Base-by-base conservation (phyloP, 1,139 yeast species). In the Zygosaccharomyces pseudobailii region DNA sequence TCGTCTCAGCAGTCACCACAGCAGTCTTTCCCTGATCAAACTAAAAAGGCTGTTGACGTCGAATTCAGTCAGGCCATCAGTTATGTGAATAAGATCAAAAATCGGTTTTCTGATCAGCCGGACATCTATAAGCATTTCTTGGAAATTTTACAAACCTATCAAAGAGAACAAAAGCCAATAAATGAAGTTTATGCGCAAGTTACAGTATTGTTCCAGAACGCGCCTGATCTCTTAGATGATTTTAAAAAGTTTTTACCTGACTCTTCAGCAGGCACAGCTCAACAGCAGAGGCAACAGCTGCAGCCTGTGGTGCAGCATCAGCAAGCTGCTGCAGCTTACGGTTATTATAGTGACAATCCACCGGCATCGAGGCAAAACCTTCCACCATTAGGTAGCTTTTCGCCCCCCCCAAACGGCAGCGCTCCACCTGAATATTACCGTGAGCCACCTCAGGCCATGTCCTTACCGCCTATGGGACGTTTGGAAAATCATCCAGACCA, bases 21-120 rank as follows among this genome's bases (percentile, higher is more conserved):
- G 34, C 41, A 52, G 21, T 66, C 58, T 36, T 65, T 62, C 55
- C 45, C 60, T 53, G 50, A 66, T 56, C 49, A 47, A 31, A 56
- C 55, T 2, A 62, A 65, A 59, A 66, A 63, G 36, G 84, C 88
- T 13, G 92, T 94, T 3, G 97, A 95, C 48, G 92, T 89, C 8
- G 97, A 92, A 70, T 90, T 92, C 72, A 90, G 92, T 65, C 97
- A 92, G 68, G 98, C 98, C 27, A 92, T 92, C 55, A 85, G 87
- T 55, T 92, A 92, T 63, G 99, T 92, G 49, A 92, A 92, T 71
- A 89, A 90, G 68, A 92, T 92, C 61, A 94, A 94, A 66, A 90
- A 92, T 45, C 79, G 97, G 52, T 92, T 89, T 68, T 87, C 96
- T 28, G 80, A 84, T 62, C 96, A 90, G 65, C 98, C 98, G 0